Evolutionary conservation across 2,329 filamentous ascomycete genomes (phyloP), one percentile per base, ranked within the genome.

Genomic region (Ilyonectria destructans): DNA sequence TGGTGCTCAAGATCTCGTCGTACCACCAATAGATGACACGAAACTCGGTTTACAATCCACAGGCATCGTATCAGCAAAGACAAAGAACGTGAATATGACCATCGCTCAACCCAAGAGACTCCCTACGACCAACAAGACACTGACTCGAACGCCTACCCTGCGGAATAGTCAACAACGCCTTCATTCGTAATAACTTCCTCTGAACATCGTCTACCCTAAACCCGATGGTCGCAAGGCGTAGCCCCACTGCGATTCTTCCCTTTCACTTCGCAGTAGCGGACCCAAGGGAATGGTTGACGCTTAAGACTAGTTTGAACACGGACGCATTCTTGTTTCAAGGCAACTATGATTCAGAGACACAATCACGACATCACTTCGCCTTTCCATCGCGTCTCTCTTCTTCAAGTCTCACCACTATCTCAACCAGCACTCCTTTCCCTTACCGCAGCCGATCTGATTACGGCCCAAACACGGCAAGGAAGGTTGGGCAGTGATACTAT

Each of bases 261-360:
- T 65, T 55, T 49, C 40, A 49, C 17, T 21, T 29, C 49, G 49
- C 48, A 59, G 56, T 60, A 60, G 62, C 49, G 49, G 62, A 46
- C 62, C 62, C 56, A 57, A 60, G 31, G 48, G 49, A 10, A 59
- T 56, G 62, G 62, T 56, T 56, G 33, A 46, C 55, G 52, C 33
- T 46, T 55, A 23, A 8, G 56, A 60, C 54, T 54, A 58, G 45
- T 46, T 37, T 29, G 19, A 7, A 40, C 51, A 29, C 15, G 62
- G 55, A 48, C 45, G 19, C n/a, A 35, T 19, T 58, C 45, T 51
- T 26, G 45, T 7, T 59, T 58, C 35, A 37, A 19, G 52, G 49
- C n/a, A 48, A 23, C 26, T 40, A 64, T 37, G 48, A 64, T 46
- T 54, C 58, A 35, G 40, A 23, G 5, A 48, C 45, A 48, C 4